Evolutionary conservation across 2,329 filamentous ascomycete genomes (phyloP), one percentile per base, ranked within the genome.

Genomic region (Trichoderma hamatum): DNA sequence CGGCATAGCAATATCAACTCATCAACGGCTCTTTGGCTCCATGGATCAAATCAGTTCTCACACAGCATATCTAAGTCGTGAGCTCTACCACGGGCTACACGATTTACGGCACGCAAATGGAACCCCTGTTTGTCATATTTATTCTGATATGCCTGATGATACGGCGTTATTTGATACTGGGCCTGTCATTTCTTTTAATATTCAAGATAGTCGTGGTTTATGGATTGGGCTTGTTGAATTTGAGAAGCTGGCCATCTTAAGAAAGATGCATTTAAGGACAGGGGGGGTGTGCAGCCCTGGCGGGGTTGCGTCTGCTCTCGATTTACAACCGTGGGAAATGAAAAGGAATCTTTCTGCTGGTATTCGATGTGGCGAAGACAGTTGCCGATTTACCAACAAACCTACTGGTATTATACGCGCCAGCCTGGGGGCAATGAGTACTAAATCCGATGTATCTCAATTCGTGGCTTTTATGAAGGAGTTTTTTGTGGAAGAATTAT

Each of bases 201-300:
- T 98, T 36, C 85, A 82, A 62, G 92, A 90, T 72, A 85, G 86
- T 24, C 77, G 82, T 10, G 92, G 92, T 0, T 86, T 86, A 32
- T 97, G 93, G 91, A 78, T 96, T 63, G 92, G 92, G 72, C 90
- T 94, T 71, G 84, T 88, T 16, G 94, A 98, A 76, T 89, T 98
- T 21, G 94, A 98, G 77, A 97, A 95, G 78, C 83, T 97, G 26
- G 92, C 94, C 7, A 85, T 87, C 2, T 83, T 97, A 24, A 92
- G 91, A 72, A 87, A 88, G 60, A 91, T 98, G 52, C 93, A 97
- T 75, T 82, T 98, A 21, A 88, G 96, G 46, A 97, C 93, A 0
- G 96, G 96, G 5, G 92, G 93, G 0, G 84, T 97, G 1, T 99
- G 96, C 80, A 97, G 97, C 74, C 95, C 96, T 1, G 96, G 94